Evolutionary conservation across 352 stramenopile species (phyloP).

Genomic region (Globisporangium cystogenes): DNA sequence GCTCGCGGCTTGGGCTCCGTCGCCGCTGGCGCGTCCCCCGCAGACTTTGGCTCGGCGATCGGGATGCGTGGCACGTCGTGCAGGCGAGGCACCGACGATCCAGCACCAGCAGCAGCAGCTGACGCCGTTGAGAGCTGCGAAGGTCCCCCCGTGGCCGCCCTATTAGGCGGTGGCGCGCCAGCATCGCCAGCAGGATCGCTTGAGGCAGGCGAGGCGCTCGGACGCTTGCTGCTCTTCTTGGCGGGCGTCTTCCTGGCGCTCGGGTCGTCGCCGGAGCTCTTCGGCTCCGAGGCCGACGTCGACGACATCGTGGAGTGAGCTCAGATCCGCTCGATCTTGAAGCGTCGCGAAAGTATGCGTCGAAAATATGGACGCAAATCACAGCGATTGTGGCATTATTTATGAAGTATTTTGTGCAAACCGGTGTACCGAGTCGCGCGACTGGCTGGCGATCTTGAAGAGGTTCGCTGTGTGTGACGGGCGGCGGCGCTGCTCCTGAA

Average conservation of each 20-base stretch:
- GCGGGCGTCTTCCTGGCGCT: conserved; percentile 18
- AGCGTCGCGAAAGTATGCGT: background rate
- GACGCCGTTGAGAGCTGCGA: conserved; percentile 12
- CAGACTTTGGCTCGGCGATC: conserved; percentile 39
- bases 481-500: too few relatives aligned
- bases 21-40: background rate
- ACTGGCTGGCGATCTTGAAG: too few relatives aligned
- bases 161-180: conserved; percentile 1
- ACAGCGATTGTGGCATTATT: too few relatives aligned
- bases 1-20: conserved; percentile 20
- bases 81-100: conserved; percentile 15
- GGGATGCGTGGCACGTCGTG: conserved; percentile 31
- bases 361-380: background rate
- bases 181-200: background rate
- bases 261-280: conserved; percentile 10
- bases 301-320: background rate
- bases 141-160: background rate
- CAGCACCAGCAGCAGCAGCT: conserved; percentile 5
- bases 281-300: conserved; percentile 22
- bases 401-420: too few relatives aligned
- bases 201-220: conserved; percentile 9
- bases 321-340: too few relatives aligned
- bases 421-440: too few relatives aligned
- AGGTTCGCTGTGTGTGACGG: too few relatives aligned
- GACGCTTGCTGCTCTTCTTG: conserved; percentile 26